phyloP scores from a whole-genome alignment of 192 early-diverging fungal genomes.

The Coemansia sp. region DNA sequence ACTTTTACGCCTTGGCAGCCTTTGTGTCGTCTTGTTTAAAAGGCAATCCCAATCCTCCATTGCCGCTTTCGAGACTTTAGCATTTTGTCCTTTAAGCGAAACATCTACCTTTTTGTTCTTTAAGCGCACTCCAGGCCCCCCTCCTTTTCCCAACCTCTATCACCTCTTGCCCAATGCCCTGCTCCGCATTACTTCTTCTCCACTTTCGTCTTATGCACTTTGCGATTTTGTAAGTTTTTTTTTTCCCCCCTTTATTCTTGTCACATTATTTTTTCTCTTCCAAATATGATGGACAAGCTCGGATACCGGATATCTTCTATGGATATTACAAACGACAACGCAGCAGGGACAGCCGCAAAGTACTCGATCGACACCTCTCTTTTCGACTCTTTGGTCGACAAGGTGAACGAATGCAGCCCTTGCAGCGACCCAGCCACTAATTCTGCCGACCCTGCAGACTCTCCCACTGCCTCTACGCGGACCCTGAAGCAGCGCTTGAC shows the following conservation, averaged over 20 bases:
- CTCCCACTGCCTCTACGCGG: background rate
- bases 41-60: background rate
- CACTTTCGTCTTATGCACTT: background rate
- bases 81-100: background rate
- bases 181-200: background rate
- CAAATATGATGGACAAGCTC: slow-evolving; percentile 20
- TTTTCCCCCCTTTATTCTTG: slow-evolving; percentile 5
- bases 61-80: background rate
- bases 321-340: slow-evolving; percentile 5
- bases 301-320: slow-evolving; percentile 27
- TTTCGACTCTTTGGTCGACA: slow-evolving; percentile 49
- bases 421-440: background rate
- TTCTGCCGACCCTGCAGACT: background rate
- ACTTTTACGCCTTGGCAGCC: background rate
- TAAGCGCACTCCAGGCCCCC: background rate
- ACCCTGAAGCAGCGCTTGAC: slow-evolving; percentile 59
- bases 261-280: background rate
- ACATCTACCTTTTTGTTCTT: background rate
- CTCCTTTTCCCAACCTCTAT: background rate
- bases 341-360: slow-evolving; percentile 14
- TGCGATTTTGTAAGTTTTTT: slow-evolving; percentile 4
- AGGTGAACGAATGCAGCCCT: slow-evolving; percentile 20
- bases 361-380: slow-evolving; percentile 50
- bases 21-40: background rate
- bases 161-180: background rate